phyloP scores from a whole-genome alignment of 805 yeast genomes.

The Yamadazyma takamatsuzukensis region DNA sequence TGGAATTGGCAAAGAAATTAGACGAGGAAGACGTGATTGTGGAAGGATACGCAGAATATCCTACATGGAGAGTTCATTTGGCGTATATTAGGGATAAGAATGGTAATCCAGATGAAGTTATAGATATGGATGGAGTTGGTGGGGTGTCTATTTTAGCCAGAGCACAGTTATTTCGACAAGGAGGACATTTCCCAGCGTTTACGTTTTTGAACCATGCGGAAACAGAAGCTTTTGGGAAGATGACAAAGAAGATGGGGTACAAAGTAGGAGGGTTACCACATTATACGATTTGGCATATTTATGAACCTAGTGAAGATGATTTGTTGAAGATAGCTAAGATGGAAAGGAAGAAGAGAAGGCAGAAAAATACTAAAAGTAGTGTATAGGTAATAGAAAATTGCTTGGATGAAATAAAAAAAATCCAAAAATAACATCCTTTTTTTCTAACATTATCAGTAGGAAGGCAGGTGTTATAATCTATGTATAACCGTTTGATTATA shows the following conservation, averaged over 20 bases:
- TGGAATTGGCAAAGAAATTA: constrained; percentile 58
- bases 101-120: constrained; percentile 61
- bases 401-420: constrained; percentile 2
- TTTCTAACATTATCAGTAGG: constrained; percentile 36
- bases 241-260: constrained; percentile 76
- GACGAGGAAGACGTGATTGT: constrained; percentile 84
- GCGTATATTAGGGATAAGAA: constrained; percentile 63
- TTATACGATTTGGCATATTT: constrained; percentile 87
- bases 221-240: constrained; percentile 82
- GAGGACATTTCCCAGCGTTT: constrained; percentile 82
- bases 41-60: constrained; percentile 84
- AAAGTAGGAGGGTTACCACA: constrained; percentile 86
- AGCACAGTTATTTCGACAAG: constrained; percentile 71
- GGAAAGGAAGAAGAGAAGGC: constrained; percentile 62
- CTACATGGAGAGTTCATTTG: constrained; percentile 80
- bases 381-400: not conserved
- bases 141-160: constrained; percentile 79
- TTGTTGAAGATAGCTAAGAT: constrained; percentile 61
- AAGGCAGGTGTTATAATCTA: constrained; percentile 48
- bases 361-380: not conserved
- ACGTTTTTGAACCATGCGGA: constrained; percentile 84
- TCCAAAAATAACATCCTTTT: constrained; percentile 1
- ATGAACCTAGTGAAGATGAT: constrained; percentile 86
- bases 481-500: constrained; percentile 33
- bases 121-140: constrained; percentile 80